Conservation (phyloP, 1,139 yeast species). For the Casaregolazyma lundiana region DNA sequence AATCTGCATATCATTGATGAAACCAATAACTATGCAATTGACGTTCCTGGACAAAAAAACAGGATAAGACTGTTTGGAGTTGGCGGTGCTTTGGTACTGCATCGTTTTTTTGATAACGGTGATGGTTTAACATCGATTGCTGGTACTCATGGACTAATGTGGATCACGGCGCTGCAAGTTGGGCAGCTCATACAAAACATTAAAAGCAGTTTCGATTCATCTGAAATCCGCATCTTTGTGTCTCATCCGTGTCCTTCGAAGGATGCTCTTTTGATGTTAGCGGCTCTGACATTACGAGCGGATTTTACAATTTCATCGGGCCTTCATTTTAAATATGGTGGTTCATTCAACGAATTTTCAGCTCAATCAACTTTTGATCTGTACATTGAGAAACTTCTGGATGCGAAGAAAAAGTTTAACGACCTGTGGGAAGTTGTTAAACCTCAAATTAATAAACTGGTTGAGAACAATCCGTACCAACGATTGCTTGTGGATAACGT, state of each 20-base stretch:
- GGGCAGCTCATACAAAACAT: slow-evolving; percentile 56
- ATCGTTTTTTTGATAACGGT: slow-evolving; percentile 68
- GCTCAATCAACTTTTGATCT: slow-evolving; percentile 60
- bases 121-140: slow-evolving; percentile 42
- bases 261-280: slow-evolving; percentile 63
- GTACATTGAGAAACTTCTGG: slow-evolving; percentile 47
- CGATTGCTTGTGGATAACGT: slow-evolving; percentile 48
- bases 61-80: slow-evolving; percentile 59
- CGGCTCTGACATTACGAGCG: slow-evolving; percentile 62
- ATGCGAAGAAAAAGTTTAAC: slow-evolving; percentile 57
- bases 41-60: slow-evolving; percentile 37
- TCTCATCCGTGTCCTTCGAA: slow-evolving; percentile 65
- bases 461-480: slow-evolving; percentile 34
- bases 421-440: slow-evolving; percentile 62
- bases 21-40: slow-evolving; percentile 35
- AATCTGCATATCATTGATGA: slow-evolving; percentile 65
- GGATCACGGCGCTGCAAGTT: slow-evolving; percentile 69
- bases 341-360: slow-evolving; percentile 66
- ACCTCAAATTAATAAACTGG: slow-evolving; percentile 43
- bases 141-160: slow-evolving; percentile 70
- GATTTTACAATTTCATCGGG: slow-evolving; percentile 73
- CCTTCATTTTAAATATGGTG: slow-evolving; percentile 65
- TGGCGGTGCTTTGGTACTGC: slow-evolving; percentile 67
- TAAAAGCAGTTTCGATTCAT: slow-evolving; percentile 36
- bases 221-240: slow-evolving; percentile 56